phyloP scores from a whole-genome alignment of 2,329 filamentous ascomycete genomes.

The Talaromyces albobiverticillius region DNA sequence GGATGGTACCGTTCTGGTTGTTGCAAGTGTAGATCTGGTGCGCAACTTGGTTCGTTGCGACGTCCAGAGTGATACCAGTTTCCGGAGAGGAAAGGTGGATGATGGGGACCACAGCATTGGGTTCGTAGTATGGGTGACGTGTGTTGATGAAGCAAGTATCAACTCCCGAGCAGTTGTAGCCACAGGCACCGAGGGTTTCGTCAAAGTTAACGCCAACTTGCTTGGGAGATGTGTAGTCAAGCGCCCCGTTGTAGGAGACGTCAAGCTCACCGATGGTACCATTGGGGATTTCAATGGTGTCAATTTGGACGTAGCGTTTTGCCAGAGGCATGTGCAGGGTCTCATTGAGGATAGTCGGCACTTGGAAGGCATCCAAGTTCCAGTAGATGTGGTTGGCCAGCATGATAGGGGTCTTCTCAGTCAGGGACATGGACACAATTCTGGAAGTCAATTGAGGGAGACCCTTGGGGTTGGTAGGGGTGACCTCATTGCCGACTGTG shows the following conservation, averaged over 20 bases:
- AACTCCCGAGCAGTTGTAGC: conserved; percentile 78
- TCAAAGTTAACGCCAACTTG: conserved; percentile 69
- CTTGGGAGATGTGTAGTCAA: conserved; percentile 73
- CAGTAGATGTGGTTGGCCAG: conserved; percentile 51
- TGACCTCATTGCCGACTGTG: conserved; percentile 38
- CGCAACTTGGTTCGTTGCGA: conserved; percentile 80
- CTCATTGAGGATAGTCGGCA: conserved; percentile 41
- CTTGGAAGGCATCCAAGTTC: conserved; percentile 50
- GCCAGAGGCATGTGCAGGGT: conserved; percentile 48
- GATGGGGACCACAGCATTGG: conserved; percentile 40
- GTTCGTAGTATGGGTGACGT: conserved; percentile 33
- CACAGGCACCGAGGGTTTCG: conserved; percentile 70
- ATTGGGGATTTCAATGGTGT: conserved; percentile 69
- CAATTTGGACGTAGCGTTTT: conserved; percentile 43
- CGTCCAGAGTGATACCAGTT: conserved; percentile 77
- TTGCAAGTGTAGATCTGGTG: conserved; percentile 87
- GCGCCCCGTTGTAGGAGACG: conserved; percentile 56
- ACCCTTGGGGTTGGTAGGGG: conserved; percentile 37
- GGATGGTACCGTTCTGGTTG: conserved; percentile 64
- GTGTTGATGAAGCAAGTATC: conserved; percentile 58
- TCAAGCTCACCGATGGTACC: conserved; percentile 74
- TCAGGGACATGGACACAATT: conserved; percentile 44
- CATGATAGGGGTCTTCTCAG: conserved; percentile 50
- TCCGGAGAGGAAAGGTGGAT: conserved; percentile 65
- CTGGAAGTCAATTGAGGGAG: conserved; percentile 43